Conservation (phyloP, 1,284 basidiomycete genomes). For the Naganishia sp. region DNA sequence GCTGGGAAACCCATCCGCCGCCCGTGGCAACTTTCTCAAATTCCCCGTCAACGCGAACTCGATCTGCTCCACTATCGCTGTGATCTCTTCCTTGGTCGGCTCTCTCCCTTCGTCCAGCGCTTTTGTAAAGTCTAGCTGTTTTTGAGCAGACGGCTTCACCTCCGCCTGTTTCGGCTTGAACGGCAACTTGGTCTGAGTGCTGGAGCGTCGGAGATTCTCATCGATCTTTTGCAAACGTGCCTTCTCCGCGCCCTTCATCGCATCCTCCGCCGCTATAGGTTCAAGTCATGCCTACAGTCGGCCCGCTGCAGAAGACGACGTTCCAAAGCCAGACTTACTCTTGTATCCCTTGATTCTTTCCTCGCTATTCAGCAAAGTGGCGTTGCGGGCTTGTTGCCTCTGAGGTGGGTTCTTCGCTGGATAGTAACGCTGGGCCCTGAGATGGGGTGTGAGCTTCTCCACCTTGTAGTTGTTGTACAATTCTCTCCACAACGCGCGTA, state of each 20-base stretch:
- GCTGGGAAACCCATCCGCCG: background rate
- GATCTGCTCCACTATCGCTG: too few species aligned
- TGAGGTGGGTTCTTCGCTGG: too few species aligned
- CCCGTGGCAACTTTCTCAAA: background rate
- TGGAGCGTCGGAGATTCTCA: constrained; percentile 1
- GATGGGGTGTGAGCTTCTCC: background rate
- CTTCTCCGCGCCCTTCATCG: background rate
- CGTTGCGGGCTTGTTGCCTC: too few species aligned
- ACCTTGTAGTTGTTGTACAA: background rate
- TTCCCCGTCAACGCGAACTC: too few species aligned
- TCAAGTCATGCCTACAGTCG: too few species aligned
- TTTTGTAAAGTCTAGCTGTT: too few species aligned
- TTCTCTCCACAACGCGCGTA: constrained; percentile 5
- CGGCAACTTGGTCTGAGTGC: constrained; percentile 1
- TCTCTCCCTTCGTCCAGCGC: too few species aligned
- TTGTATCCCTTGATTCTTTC: background rate
- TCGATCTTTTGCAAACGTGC: background rate
- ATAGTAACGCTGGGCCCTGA: background rate
- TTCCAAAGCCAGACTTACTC: background rate
- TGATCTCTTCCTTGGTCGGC: too few species aligned
- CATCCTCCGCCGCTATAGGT: background rate
- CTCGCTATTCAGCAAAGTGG: background rate
- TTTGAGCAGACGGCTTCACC: background rate
- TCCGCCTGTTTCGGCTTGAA: background rate
- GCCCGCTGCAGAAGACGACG: too few species aligned